These are phyloP conservation scores for Candida odintsovae DNA, from an alignment of 805 yeast genomes.

Conservation along the genomic window DNA sequence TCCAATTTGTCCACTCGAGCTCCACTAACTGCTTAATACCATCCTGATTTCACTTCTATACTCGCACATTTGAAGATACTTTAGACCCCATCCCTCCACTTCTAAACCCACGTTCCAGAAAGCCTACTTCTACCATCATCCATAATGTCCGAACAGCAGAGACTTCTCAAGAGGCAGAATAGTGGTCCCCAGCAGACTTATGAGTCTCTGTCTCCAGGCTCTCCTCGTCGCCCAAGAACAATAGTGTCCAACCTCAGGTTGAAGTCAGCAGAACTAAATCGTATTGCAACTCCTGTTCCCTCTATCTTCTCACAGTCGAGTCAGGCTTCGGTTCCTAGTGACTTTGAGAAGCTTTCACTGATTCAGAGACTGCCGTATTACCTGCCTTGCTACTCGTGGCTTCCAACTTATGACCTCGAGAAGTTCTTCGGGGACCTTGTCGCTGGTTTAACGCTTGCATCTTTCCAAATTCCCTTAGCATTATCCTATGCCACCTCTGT, in stretches of 20 bases:
- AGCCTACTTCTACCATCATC: background rate
- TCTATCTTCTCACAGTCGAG: conserved; percentile 10
- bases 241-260: conserved; percentile 13
- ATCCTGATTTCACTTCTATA: no score
- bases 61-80: no score
- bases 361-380: conserved; percentile 47
- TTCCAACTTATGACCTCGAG: conserved; percentile 39
- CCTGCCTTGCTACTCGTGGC: conserved; percentile 64
- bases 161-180: conserved; percentile 9
- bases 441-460: conserved; percentile 84
- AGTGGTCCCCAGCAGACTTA: conserved; percentile 3
- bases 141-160: conserved; percentile 3
- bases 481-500: conserved; percentile 68
- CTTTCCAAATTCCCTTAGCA: conserved; percentile 86
- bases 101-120: background rate
- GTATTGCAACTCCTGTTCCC: background rate
- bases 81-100: background rate
- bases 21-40: no score
- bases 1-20: no score
- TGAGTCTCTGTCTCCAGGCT: conserved; percentile 9
- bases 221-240: conserved; percentile 16
- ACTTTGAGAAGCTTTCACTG: conserved; percentile 8
- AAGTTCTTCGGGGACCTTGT: conserved; percentile 55
- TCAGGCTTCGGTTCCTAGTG: conserved; percentile 1
- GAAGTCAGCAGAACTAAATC: background rate